These are phyloP conservation scores for Spathaspora hagerdaliae DNA, from an alignment of 805 yeast genomes.

Conservation along the genomic window DNA sequence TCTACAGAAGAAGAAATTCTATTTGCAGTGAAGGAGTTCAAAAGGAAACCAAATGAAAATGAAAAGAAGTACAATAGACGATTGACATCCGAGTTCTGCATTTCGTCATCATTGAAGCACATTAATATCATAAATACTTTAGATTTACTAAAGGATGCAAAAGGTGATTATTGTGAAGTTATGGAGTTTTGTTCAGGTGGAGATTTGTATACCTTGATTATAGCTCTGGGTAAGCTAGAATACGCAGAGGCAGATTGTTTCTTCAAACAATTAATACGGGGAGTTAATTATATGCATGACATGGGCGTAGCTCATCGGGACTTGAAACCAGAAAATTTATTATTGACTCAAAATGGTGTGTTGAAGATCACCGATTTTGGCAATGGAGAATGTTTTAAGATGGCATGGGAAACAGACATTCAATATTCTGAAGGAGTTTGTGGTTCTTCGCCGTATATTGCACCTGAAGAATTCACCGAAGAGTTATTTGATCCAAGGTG, in stretches of 20 bases:
- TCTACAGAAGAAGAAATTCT: constrained; percentile 35
- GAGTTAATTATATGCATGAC: constrained; percentile 83
- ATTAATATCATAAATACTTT: constrained; percentile 71
- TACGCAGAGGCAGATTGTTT: constrained; percentile 86
- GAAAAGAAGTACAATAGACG: constrained; percentile 67
- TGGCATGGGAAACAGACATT: constrained; percentile 78
- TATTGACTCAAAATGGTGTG: constrained; percentile 67
- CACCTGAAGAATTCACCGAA: constrained; percentile 76
- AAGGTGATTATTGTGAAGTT: constrained; percentile 79
- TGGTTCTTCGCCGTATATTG: constrained; percentile 87
- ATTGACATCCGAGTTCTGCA: constrained; percentile 78
- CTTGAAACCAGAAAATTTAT: constrained; percentile 80
- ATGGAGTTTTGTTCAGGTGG: constrained; percentile 86
- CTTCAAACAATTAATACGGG: constrained; percentile 79
- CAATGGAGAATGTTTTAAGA: constrained; percentile 73
- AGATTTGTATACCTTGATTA: constrained; percentile 68
- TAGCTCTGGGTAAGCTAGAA: constrained; percentile 74
- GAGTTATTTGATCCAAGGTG: constrained; percentile 75
- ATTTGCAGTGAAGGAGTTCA: constrained; percentile 87
- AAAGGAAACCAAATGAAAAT: constrained; percentile 54
- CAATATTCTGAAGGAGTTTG: constrained; percentile 73
- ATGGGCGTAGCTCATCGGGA: constrained; percentile 91
- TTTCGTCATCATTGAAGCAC: constrained; percentile 74
- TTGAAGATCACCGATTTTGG: constrained; percentile 89
- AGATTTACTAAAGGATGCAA: constrained; percentile 75